Percentiles rank a stretch among this genome's conserved stretches.
These are phyloP conservation scores for Fraxinus floribunda DNA, from an alignment of 305 asterid species.

Conservation along the genomic window DNA sequence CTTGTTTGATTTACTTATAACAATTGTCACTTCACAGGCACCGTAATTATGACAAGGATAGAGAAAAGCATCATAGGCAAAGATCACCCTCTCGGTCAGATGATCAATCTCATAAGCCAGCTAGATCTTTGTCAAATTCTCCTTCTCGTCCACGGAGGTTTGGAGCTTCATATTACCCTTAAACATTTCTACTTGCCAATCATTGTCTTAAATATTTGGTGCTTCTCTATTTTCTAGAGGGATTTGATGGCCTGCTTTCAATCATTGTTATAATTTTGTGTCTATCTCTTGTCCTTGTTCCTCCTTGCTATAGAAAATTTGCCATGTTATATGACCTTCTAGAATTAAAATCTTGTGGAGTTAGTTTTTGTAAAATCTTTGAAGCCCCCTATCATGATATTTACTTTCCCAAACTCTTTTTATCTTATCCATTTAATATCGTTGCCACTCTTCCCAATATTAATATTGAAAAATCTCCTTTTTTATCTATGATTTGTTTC, in stretches of 20 bases:
- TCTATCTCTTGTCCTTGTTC: constrained; percentile 2
- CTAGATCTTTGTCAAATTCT: constrained; percentile 29
- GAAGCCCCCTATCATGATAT: neutral
- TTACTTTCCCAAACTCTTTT: neutral
- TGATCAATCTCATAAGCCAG: constrained; percentile 33
- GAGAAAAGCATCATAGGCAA: constrained; percentile 37
- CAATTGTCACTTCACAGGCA: constrained; percentile 30
- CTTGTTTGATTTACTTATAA: constrained; percentile 19
- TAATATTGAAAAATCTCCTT: neutral
- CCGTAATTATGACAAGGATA: constrained; percentile 34
- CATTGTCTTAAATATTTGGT: neutral
- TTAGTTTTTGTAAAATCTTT: neutral
- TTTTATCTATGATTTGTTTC: constrained; percentile 7
- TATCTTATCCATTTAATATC: constrained; percentile 4
- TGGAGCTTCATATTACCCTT: constrained; percentile 2
- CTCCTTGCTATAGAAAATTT: constrained; percentile 11
- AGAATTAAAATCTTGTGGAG: neutral
- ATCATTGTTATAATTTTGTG: constrained; percentile 7
- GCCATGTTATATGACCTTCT: neutral
- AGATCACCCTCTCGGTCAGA: constrained; percentile 48
- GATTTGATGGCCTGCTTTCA: neutral
- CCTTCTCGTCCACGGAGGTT: constrained; percentile 36
- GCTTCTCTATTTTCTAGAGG: neutral
- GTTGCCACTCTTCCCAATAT: neutral
- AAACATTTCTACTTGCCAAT: constrained; percentile 20